Evolutionary conservation across 345 rosid species (phyloP).

Genomic region (Citrus sinensis): DNA sequence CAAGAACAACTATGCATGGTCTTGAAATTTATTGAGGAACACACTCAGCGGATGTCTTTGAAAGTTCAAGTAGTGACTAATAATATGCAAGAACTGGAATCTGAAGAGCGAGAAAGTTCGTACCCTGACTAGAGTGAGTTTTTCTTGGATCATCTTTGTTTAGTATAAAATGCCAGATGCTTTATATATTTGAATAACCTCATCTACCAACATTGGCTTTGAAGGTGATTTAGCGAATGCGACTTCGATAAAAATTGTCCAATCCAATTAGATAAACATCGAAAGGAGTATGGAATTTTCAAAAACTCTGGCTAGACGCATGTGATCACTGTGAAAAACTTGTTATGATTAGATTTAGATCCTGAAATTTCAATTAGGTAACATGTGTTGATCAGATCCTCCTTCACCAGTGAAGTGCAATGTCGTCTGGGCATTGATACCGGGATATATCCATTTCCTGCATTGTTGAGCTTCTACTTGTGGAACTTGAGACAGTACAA

Average conservation of each 20-base stretch:
- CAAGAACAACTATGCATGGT: constrained; percentile 28
- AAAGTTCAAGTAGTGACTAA: constrained; percentile 27
- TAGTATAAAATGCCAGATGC: neutral
- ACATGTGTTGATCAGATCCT: too few relatives aligned
- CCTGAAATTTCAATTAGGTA: too few relatives aligned
- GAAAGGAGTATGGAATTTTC: too few relatives aligned
- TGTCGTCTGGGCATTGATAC: neutral
- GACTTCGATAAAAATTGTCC: too few relatives aligned
- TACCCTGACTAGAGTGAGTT: constrained; percentile 13
- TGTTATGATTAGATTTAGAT: too few relatives aligned
- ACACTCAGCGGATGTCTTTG: constrained; percentile 30
- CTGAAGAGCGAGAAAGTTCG: constrained; percentile 24
- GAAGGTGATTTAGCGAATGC: neutral
- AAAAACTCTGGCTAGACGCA: too few relatives aligned
- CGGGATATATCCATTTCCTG: neutral
- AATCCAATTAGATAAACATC: too few relatives aligned
- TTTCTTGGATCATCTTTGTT: neutral
- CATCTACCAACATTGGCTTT: neutral
- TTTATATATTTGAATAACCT: neutral
- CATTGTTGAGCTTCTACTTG: neutral
- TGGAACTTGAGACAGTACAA: neutral
- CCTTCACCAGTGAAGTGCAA: neutral
- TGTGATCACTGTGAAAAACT: too few relatives aligned
- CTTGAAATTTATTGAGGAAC: constrained; percentile 31
- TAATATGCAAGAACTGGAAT: constrained; percentile 26